These are phyloP conservation scores for Ogataea ramenticola DNA, from an alignment of 805 yeast species.

Conservation along the genomic window DNA sequence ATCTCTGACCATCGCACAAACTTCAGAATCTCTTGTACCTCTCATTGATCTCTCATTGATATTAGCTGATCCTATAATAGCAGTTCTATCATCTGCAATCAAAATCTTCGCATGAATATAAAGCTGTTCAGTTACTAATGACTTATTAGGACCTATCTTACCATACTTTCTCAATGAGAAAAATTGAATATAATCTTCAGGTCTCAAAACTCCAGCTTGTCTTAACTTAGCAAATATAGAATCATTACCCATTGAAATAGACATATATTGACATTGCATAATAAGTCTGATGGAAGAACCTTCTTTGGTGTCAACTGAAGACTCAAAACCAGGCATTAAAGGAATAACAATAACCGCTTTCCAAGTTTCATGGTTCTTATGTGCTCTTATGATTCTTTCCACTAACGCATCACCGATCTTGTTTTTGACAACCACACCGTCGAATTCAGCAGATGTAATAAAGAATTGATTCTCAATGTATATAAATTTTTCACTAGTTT, in stretches of 20 bases:
- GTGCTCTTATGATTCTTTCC: constrained; percentile 90
- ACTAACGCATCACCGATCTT: constrained; percentile 94
- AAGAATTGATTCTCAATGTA: constrained; percentile 96
- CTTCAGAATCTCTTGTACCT: constrained; percentile 91
- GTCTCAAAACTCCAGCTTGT: constrained; percentile 66
- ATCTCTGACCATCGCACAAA: constrained; percentile 85
- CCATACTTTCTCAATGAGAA: constrained; percentile 96
- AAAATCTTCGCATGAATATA: constrained; percentile 90
- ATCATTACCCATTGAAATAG: constrained; percentile 83
- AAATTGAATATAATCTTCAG: constrained; percentile 87
- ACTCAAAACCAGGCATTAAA: constrained; percentile 94
- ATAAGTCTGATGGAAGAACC: constrained; percentile 94
- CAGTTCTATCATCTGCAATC: constrained; percentile 89
- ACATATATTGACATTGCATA: constrained; percentile 93
- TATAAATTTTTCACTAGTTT: constrained; percentile 85
- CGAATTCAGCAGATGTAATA: constrained; percentile 80
- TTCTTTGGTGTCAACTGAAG: constrained; percentile 87
- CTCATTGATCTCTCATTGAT: constrained; percentile 95
- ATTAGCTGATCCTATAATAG: constrained; percentile 95
- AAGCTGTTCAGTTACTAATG: constrained; percentile 80
- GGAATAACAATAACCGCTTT: constrained; percentile 89
- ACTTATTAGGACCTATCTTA: constrained; percentile 66
- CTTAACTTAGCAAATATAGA: constrained; percentile 81
- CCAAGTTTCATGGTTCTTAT: constrained; percentile 72
- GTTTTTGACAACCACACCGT: constrained; percentile 78